Evolutionary conservation across 805 yeast genomes (phyloP).

Genomic region (Yarrowia sp.): DNA sequence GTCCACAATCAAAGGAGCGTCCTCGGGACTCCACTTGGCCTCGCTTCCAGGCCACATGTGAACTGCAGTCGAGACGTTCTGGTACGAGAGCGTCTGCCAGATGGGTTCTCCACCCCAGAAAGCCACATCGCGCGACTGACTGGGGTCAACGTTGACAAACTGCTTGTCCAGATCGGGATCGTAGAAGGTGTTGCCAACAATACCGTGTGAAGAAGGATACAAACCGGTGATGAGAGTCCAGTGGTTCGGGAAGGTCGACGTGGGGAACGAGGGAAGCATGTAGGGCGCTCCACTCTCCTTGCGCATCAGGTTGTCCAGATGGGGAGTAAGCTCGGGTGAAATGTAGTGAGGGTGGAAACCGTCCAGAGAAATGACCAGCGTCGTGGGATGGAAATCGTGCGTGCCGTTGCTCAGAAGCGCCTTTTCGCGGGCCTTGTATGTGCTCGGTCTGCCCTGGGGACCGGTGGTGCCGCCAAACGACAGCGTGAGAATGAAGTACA

Average conservation of each 20-base stretch:
- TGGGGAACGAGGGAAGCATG: constrained; percentile 84
- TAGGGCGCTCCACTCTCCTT: constrained; percentile 67
- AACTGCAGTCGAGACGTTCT: constrained; percentile 66
- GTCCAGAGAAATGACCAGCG: constrained; percentile 75
- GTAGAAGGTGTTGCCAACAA: constrained; percentile 76
- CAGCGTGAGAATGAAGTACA: constrained; percentile 5
- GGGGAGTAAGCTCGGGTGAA: constrained; percentile 64
- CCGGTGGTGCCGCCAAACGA: constrained; percentile 9
- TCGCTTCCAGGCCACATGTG: constrained; percentile 98
- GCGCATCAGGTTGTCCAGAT: constrained; percentile 55
- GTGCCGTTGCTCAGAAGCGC: constrained; percentile 54
- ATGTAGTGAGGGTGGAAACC: constrained; percentile 92
- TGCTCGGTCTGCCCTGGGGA: constrained; percentile 16
- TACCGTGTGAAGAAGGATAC: constrained; percentile 80
- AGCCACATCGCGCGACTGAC: constrained; percentile 49
- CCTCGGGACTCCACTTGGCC: constrained; percentile 51
- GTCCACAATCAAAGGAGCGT: constrained; percentile 55
- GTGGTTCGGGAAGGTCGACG: constrained; percentile 88
- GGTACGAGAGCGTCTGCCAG: constrained; percentile 72
- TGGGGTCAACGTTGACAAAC: constrained; percentile 63
- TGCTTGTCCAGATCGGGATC: constrained; percentile 56
- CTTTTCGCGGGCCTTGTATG: neutral
- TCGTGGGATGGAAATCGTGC: constrained; percentile 69
- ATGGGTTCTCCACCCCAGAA: constrained; percentile 93
- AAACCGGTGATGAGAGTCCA: constrained; percentile 89